A percentile compares a stretch with the other conserved stretches of the same genome.
Conservation (phyloP, 305 asterid genomes). For the Coffea humblotiana region DNA sequence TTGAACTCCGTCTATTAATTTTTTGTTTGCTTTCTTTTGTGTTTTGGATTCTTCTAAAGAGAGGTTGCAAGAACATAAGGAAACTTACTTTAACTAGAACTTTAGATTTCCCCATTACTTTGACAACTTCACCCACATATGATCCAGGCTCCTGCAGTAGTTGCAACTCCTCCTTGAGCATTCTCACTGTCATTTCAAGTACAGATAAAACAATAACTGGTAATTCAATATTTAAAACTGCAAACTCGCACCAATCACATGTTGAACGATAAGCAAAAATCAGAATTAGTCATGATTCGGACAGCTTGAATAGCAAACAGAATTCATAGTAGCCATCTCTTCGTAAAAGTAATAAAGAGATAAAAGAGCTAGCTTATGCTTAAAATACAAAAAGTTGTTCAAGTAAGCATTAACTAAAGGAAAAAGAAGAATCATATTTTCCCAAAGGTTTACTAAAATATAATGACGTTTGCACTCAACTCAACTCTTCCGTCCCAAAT, state of each 20-base stretch:
- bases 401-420: not conserved
- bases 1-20: not conserved
- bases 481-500: not conserved
- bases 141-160: slow-evolving; percentile 97
- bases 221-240: not conserved
- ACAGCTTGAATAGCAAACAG: not conserved
- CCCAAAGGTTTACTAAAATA: not conserved
- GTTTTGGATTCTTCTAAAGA: not conserved
- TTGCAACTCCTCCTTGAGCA: slow-evolving; percentile 89
- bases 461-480: not conserved
- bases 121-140: slow-evolving; percentile 93
- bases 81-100: slow-evolving; percentile 82
- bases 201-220: not conserved
- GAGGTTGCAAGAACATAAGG: not conserved
- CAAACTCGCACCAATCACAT: not conserved
- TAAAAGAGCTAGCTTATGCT: not conserved
- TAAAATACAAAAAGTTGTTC: not conserved
- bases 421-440: not conserved
- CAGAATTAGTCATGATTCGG: not conserved
- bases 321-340: not conserved
- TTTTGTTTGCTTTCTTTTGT: too few relatives aligned
- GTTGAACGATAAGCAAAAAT: not conserved
- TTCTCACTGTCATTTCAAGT: slow-evolving; percentile 48
- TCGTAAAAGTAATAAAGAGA: not conserved
- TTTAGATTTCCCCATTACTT: slow-evolving; percentile 93